Evolutionary conservation across 495 filamentous ascomycete species (phyloP), one percentile per base, ranked within the genome.

Genomic region (Parathielavia appendiculata): DNA sequence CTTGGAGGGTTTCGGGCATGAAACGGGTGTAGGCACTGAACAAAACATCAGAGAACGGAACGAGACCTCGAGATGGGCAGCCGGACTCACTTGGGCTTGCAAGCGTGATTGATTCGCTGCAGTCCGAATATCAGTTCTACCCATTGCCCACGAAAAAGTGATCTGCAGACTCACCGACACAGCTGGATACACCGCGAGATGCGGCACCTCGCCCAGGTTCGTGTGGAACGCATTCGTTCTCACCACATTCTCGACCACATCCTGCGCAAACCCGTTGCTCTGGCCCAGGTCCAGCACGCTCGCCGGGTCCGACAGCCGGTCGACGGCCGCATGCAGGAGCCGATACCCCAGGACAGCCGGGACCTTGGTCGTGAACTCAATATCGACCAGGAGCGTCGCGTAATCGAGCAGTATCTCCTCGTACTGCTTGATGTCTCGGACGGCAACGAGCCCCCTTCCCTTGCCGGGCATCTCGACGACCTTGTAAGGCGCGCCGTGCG

Each of bases 51-150:
- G 17, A 44, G 8, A 22, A 41, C 7, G 6, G 39, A 38, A 11
- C 35, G 11, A 38, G 10, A 38, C 35, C 35, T 30, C 26, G 26
- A 38, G 38, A 14, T 16, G 16, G 13, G 44, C 1, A 11, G 10
- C 11, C 4, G 9, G 10, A 61, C 70, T 68, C 60, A 75, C 73
- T 72, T 73, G 51, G 74, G 73, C 14, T 63, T 71, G 44, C 72
- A 74, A 2, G 69, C 73, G 51, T 76, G 73, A 49, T 75, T 76
- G 34, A 75, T 68, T 51, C n/a, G n/a, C n/a, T n/a, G n/a, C n/a
- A n/a, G 71, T 69, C 72, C 73, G 12, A 9, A 22, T 7, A 14
- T 22, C 35, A 4, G 6, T 60, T 36, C 59, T n/a, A 36, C 20
- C 22, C 7, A 2, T 5, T n/a, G 13, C 30, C 34, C 12, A 48